Base-by-base conservation (phyloP, 176 grass and related monocot species). In the Oryza longistaminata region DNA sequence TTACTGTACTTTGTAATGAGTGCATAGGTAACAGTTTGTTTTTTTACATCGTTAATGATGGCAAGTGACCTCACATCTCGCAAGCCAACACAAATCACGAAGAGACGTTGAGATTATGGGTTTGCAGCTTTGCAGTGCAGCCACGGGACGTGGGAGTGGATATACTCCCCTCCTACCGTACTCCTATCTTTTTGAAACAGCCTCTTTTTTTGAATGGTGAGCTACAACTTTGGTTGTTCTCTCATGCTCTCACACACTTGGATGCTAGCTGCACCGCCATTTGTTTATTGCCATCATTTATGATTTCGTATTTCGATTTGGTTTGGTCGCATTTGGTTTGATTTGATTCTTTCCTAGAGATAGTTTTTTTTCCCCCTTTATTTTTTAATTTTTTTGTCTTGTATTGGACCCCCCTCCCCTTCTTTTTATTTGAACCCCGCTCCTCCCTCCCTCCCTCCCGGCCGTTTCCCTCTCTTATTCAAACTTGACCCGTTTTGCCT, bases 391-490 rank as follows among this genome's bases (percentile, higher is more conserved):
- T 40, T 40, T 22, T 85, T 78, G 83, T 90, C 88, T 34, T 64
- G 11, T 86, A 44, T 65, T 77, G 88, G 5, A 13, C 55, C 79
- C n/a, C 5, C 16, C 10, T 31, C 29, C 29, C 0, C 15, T 79
- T 70, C 82, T 71, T 88, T 86, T 86, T 92, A 90, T 88, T 92
- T 19, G 1, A 12, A 83, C 14, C 76, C 75, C 81, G 12, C 74
- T 70, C 87, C 79, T 35, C 39, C 13, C 45, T 25, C 26, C 26
- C 26, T 27, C 80, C 14, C 39, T 43, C 42, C 42, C 42, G 42
- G 42, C 67, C 74, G 79, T 76, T 92, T 92, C 87, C 86, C 87
- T 92, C 87, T 92, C 74, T 92, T 74, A 85, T 92, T 92, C 90
- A 85, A 88, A 88, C 83, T 48, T 31, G 12, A 13, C 55, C 29